Conservation (phyloP, 345 rosid genomes). For the Bruguiera sexangula region DNA sequence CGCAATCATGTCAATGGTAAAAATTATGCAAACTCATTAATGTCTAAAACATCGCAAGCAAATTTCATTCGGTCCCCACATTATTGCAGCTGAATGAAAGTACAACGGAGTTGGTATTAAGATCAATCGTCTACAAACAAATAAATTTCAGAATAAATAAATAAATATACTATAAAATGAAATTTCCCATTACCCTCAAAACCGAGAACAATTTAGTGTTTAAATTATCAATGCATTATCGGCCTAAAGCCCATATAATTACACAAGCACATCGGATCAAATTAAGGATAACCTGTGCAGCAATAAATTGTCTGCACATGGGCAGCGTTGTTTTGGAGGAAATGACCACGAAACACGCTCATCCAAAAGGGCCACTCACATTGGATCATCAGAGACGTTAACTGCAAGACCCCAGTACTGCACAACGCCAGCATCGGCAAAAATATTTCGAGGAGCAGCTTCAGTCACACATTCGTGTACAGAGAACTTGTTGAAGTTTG, state of each 20-base stretch:
- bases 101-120: too few species aligned
- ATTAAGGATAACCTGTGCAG: neutral
- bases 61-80: too few species aligned
- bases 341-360: neutral
- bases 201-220: too few species aligned
- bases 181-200: too few species aligned
- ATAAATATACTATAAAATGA: too few species aligned
- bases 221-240: neutral
- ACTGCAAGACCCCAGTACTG: slow-evolving; percentile 89
- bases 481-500: slow-evolving; percentile 58
- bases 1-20: too few species aligned
- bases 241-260: neutral
- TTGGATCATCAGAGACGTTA: slow-evolving; percentile 59
- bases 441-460: slow-evolving; percentile 68
- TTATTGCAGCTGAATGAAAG: too few species aligned
- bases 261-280: neutral
- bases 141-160: too few species aligned
- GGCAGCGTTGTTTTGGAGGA: too few species aligned
- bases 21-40: too few species aligned
- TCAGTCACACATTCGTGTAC: slow-evolving; percentile 80
- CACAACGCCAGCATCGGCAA: slow-evolving; percentile 67
- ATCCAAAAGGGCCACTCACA: slow-evolving; percentile 9
- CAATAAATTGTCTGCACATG: neutral
- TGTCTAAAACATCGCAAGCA: too few species aligned
- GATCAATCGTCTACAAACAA: too few species aligned